These are phyloP conservation scores for Tolypocladium sp. DNA, from an alignment of 2,329 filamentous ascomycete species.

Conservation along the genomic window DNA sequence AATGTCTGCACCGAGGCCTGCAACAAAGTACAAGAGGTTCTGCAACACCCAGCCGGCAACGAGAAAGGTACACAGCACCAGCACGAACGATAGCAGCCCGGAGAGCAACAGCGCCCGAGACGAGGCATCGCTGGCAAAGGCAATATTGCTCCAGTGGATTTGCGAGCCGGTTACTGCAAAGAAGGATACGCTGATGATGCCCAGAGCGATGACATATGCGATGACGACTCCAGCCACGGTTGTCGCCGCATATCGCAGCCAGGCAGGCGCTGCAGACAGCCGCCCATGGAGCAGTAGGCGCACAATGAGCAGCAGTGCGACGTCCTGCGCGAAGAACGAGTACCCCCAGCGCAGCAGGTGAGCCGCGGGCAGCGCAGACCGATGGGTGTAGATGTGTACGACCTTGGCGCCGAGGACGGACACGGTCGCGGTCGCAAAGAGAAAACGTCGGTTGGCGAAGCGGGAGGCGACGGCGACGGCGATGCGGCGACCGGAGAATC, in stretches of 20 bases:
- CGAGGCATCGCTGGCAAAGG: conserved; percentile 18
- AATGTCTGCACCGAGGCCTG: conserved; percentile 14
- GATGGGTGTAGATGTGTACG: conserved; percentile 17
- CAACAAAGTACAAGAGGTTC: conserved; percentile 9
- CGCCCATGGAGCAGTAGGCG: conserved; percentile 19
- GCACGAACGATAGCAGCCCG: conserved; percentile 16
- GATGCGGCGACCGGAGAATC: neutral
- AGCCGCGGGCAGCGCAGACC: conserved; percentile 13
- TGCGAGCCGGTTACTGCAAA: conserved; percentile 20
- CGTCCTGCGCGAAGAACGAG: conserved; percentile 21
- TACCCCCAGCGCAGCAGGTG: conserved; percentile 17
- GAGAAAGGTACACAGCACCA: conserved; percentile 9
- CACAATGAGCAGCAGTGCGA: conserved; percentile 15
- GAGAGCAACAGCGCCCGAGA: conserved; percentile 19
- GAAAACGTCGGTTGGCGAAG: conserved; percentile 16
- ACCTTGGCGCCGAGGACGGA: conserved; percentile 17
- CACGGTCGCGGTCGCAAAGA: conserved; percentile 16
- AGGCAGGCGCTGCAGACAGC: too few species aligned
- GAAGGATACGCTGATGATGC: conserved; percentile 15
- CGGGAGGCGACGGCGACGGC: neutral
- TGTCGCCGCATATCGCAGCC: too few species aligned
- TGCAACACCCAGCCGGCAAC: conserved; percentile 16
- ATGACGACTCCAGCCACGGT: too few species aligned
- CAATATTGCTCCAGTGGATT: conserved; percentile 24
- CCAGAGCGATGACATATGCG: conserved; percentile 13